Evolutionary conservation across 2,329 filamentous ascomycete genomes (phyloP).

Genomic region (Paradendryphiella salina): DNA sequence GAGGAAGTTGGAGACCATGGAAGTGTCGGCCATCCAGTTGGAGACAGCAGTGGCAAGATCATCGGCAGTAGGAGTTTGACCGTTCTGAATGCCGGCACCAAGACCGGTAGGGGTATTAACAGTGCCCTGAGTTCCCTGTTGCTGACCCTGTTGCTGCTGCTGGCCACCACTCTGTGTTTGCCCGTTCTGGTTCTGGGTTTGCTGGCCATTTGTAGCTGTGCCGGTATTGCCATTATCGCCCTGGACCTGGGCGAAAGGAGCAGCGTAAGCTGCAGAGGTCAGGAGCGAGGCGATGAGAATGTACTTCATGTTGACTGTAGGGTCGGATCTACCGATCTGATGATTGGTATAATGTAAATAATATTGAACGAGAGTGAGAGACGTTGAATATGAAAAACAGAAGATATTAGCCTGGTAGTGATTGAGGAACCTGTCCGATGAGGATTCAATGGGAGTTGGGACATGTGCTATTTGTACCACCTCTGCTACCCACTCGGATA

Average conservation of each 20-base stretch:
- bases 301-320: slow-evolving; percentile 42
- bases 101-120: slow-evolving; percentile 17
- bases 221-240: slow-evolving; percentile 4
- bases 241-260: slow-evolving; percentile 32
- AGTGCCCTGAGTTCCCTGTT: neutral
- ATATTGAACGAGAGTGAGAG: slow-evolving; percentile 13
- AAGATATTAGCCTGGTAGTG: slow-evolving; percentile 31
- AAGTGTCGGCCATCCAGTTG: slow-evolving; percentile 46
- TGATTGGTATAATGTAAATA: slow-evolving; percentile 14
- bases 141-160: neutral
- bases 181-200: slow-evolving; percentile 4
- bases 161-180: neutral
- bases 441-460: slow-evolving; percentile 15
- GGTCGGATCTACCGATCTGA: slow-evolving; percentile 24
- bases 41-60: slow-evolving; percentile 44
- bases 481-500: neutral
- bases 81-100: slow-evolving; percentile 24
- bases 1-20: slow-evolving; percentile 46
- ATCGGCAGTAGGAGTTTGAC: slow-evolving; percentile 31
- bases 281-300: slow-evolving; percentile 42
- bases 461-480: slow-evolving; percentile 30
- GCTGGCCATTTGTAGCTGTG: neutral
- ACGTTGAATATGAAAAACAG: slow-evolving; percentile 21
- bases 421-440: slow-evolving; percentile 39
- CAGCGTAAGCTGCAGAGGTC: slow-evolving; percentile 38